Evolutionary conservation across 805 yeast genomes (phyloP), one percentile per base, ranked within the genome.

Genomic region (Hanseniaspora lachancei): DNA sequence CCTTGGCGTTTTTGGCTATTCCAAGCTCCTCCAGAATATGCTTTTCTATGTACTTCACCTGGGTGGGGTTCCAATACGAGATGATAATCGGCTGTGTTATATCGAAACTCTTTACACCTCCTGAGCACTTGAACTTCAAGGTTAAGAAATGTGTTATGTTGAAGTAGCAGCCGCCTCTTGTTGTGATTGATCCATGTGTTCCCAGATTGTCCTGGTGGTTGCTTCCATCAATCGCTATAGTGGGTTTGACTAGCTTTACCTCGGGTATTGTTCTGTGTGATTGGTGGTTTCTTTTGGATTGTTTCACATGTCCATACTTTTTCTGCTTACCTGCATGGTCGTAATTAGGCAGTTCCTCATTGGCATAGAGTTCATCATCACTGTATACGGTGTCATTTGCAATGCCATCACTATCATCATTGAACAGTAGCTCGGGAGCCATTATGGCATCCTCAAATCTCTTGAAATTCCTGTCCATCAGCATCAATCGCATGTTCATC

Each of bases 21-120:
- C 74, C 77, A 54, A 78, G 76, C 63, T 81, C 83, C 49, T 73
- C 70, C 57, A 72, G 60, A 18, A 81, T 78, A 75, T 83, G 74
- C 58, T 71, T 72, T 55, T 80, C 70, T 13, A 81, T 63, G 57
- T 78, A 74, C 36, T 71, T 74, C 43, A 81, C 69, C 60, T 77
- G 72, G 2, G 65, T 60, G 39, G 75, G 64, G 60, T 78, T 75
- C 68, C 75, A 79, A 1, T 82, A 81, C 29, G 81, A 70, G 0
- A 82, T 71, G 0, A 77, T 76, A 5, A 82, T 66, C 1, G 83
- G 84, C 23, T 79, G 72, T 16, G 69, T 64, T 12, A 77, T 63
- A 46, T 73, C 77, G 41, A 80, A 67, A 57, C 77, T 78, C 59
- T 77, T 78, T 2, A 77, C 76, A 41, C 73, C 76, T 3, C 58